A percentile compares a stretch with the other conserved stretches of the same genome.
Conservation (phyloP, 495 filamentous ascomycete species). For the Aspergillus nidulans region DNA sequence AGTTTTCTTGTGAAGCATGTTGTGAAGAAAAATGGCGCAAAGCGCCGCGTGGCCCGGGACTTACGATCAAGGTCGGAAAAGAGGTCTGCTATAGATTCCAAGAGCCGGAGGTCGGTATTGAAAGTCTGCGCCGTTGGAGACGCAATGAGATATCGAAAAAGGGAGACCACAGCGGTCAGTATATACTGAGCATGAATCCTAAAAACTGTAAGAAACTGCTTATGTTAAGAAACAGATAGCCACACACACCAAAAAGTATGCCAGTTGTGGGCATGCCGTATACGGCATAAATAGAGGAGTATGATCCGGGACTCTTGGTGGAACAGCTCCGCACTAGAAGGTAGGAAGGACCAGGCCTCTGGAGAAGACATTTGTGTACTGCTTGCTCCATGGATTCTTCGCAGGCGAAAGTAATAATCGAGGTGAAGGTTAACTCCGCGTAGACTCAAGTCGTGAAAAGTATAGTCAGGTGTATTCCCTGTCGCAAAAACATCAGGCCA, state of each 20-base stretch:
- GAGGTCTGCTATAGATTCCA: background rate
- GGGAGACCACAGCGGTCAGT: background rate
- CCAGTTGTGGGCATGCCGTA: background rate
- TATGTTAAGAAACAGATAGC: too few relatives aligned
- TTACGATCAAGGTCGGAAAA: constrained; percentile 1
- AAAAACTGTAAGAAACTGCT: background rate
- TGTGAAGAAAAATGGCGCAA: constrained; percentile 2
- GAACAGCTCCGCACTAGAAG: background rate
- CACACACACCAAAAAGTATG: constrained; percentile 5
- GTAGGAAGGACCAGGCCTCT: background rate
- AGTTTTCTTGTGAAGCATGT: background rate
- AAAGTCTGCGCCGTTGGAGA: background rate
- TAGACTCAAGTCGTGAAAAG: constrained; percentile 27
- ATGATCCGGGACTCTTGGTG: background rate
- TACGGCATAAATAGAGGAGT: background rate
- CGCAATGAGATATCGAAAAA: background rate
- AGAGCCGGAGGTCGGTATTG: background rate
- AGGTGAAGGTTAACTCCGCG: constrained; percentile 26
- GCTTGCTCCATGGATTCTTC: constrained; percentile 26
- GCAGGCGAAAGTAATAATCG: constrained; percentile 28
- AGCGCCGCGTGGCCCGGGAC: background rate
- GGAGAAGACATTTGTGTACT: constrained; percentile 1
- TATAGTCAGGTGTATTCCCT: constrained; percentile 17
- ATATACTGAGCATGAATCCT: constrained; percentile 7
- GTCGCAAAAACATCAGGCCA: constrained; percentile 23